Conservation (phyloP, 2,329 filamentous ascomycete genomes). For the Neurospora sp. region DNA sequence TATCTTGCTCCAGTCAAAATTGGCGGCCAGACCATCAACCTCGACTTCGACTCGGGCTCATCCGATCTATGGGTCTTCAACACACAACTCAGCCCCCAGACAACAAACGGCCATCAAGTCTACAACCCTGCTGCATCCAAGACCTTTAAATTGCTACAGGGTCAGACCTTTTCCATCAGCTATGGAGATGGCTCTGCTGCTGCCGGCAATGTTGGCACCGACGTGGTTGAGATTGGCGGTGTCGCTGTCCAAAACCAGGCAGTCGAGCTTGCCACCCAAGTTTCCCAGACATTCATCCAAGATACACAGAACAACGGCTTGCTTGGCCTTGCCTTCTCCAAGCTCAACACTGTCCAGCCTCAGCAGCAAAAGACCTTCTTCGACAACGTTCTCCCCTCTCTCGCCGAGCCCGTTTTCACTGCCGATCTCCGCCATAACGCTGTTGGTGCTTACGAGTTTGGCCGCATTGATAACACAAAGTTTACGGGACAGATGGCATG, state of each 20-base stretch:
- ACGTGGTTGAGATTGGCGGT: conserved; percentile 57
- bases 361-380: conserved; percentile 61
- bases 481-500: conserved; percentile 54
- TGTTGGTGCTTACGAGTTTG: conserved; percentile 63
- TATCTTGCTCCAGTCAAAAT: conserved; percentile 62
- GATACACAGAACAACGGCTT: conserved; percentile 58
- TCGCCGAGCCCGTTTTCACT: conserved; percentile 60
- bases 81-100: conserved; percentile 37
- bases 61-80: conserved; percentile 69
- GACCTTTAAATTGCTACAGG: conserved; percentile 25
- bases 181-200: conserved; percentile 61
- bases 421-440: conserved; percentile 53
- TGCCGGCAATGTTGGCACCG: conserved; percentile 54
- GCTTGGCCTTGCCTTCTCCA: conserved; percentile 56
- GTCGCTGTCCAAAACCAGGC: conserved; percentile 50
- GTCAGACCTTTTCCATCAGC: conserved; percentile 49
- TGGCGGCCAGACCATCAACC: conserved; percentile 56
- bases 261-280: conserved; percentile 53
- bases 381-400: conserved; percentile 52
- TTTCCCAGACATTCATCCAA: conserved; percentile 47
- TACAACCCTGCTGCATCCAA: conserved; percentile 29
- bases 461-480: conserved; percentile 53
- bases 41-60: conserved; percentile 70
- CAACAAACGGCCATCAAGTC: conserved; percentile 37
- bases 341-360: conserved; percentile 54